Base-by-base conservation (phyloP, 2,329 filamentous ascomycete genomes). In the Thelonectria olida region DNA sequence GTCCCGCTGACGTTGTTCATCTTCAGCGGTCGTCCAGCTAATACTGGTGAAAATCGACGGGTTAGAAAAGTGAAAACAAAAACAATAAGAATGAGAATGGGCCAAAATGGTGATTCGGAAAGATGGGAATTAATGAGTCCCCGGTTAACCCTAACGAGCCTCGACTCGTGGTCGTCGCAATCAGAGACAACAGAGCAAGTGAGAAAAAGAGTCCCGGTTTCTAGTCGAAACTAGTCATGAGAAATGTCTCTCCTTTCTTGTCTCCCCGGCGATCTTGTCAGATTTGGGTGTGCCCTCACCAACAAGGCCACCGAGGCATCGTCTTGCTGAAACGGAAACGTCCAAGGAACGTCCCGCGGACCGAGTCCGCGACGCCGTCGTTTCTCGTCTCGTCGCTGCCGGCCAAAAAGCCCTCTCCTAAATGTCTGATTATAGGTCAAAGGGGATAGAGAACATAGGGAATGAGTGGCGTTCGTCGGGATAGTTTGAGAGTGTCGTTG, bases 1-100 rank as follows among this genome's bases (percentile, higher is more conserved):
- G 74, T 71, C 49, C 68, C 74, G 58, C 76, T 74, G 51, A 70
- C 64, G 64, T 73, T 73, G 50, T 78, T 75, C 76, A 78, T 78
- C 48, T 64, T 73, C 34, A 36, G 38, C 41, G 50, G 28, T 57
- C 38, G 54, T 63, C 66, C 59, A 72, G 58, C 60, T 65, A 63
- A 64, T 58, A 63, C 64, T 61, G 58, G 52, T 17, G 23, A 41
- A 28, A 25, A 22, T 22, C 31, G 31, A 34, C 27, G 13, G 41
- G 50, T 28, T 36, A 27, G 28, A 45, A 41, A 41, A 38, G 36
- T 47, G 34, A 44, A 12, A 15, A 25, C 23, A 34, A 54, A 34
- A 38, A 28, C 8, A 13, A 28, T 22, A 47, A 10, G 8, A 23
- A 12, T 12, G 49, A 20, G 27, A 9, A 19, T n/a, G n/a, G n/a